Evolutionary conservation across 148 eudicot species (phyloP), one percentile per base, ranked within the genome.

Genomic region (Rhododendron molle): DNA sequence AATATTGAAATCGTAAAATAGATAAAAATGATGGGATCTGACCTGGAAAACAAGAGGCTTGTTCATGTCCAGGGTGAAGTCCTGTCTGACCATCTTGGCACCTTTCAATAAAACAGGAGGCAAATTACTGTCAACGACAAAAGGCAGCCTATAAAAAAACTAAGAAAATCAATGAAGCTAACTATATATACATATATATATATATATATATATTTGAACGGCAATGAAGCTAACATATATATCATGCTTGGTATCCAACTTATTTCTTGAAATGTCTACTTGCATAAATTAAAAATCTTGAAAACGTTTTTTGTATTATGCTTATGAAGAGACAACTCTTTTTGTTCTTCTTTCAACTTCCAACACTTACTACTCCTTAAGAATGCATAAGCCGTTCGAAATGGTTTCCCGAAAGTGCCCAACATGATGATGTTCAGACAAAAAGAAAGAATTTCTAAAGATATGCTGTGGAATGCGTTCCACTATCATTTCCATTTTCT

Each of bases 1-100:
- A 6, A 40, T 5, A 21, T 23, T 77, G 23, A 13, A 44, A 26
- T 65, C 16, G 69, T 5, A 30, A 65, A 10, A 5, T 23, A 1
- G 7, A 9, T 21, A 30, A 18, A 12, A 7, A n/a, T 44, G 76
- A 52, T 7, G 46, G 30, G 12, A 23, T 20, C 38, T 87, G 83
- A 95, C 98, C 98, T 95, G 98, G 88, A 90, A 94, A 49, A 95
- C 98, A 87, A 95, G 97, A 34, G 96, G 93, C 84, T 93, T 94
- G 83, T 90, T 90, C 77, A 94, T 86, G 87, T 95, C 98, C 86
- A 94, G 96, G 11, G 89, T 90, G 79, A 92, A 95, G 30, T 90
- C 94, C 85, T 96, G 84, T 21, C 91, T 93, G 74, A 92, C 96
- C 98, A 96, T 96, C 90, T 88, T 86, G 85, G 86, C 47, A 84